phyloP scores from a whole-genome alignment of 768 basidiomycete species.

The Naganishia vishniacii region DNA sequence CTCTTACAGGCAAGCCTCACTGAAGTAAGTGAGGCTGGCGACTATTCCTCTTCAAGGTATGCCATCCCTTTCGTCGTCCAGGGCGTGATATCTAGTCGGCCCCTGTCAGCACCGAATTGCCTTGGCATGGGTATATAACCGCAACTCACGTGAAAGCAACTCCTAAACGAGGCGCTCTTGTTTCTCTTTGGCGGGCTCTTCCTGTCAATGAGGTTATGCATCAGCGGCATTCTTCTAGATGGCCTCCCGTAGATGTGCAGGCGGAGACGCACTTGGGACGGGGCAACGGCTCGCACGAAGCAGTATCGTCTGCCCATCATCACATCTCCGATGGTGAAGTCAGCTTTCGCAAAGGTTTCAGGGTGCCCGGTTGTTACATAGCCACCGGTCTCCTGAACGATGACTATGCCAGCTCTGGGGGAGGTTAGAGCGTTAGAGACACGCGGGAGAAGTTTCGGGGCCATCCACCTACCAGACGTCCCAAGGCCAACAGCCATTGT shows the following conservation, averaged over 20 bases:
- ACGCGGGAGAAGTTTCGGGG: neutral
- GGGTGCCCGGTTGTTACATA: slow-evolving; percentile 64
- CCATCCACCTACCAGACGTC: slow-evolving; percentile 54
- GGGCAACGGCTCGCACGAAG: slow-evolving; percentile 46
- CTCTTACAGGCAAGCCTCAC: no score
- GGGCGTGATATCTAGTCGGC: slow-evolving; percentile 4
- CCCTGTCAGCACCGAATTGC: no score
- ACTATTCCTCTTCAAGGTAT: neutral
- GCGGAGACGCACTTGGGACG: slow-evolving; percentile 32
- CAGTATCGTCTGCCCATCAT: slow-evolving; percentile 48
- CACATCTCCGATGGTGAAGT: slow-evolving; percentile 49
- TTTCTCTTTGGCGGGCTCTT: slow-evolving; percentile 63
- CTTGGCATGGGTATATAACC: no score
- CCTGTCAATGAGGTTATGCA: slow-evolving; percentile 29
- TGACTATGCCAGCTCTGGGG: slow-evolving; percentile 76
- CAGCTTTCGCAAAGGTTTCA: slow-evolving; percentile 31
- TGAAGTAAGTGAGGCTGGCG: neutral
- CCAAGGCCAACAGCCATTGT: slow-evolving; percentile 55
- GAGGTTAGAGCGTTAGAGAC: no score
- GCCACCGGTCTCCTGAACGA: slow-evolving; percentile 82
- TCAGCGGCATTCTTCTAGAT: neutral
- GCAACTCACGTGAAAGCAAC: slow-evolving; percentile 58
- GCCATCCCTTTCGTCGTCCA: slow-evolving; percentile 15
- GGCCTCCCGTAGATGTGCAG: no score
- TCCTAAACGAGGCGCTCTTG: slow-evolving; percentile 77